These are phyloP conservation scores for Nothophaeocryptopus gaeumannii DNA, from an alignment of 2,329 filamentous ascomycete species.

Conservation along the genomic window DNA sequence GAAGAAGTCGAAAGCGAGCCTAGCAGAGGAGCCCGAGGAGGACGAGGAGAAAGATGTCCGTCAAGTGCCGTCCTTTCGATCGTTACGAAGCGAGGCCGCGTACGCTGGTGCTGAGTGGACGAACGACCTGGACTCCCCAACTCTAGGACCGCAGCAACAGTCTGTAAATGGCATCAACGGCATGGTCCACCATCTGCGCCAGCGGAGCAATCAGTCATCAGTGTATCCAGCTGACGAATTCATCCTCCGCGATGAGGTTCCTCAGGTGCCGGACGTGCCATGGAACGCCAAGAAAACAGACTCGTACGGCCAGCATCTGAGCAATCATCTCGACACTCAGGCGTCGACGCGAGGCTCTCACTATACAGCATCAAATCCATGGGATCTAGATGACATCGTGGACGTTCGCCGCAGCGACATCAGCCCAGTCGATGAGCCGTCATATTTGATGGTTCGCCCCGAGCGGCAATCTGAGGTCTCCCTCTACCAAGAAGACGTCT, in stretches of 20 bases:
- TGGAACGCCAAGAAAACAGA: constrained; percentile 23
- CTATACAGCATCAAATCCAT: constrained; percentile 54
- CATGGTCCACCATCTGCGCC: constrained; percentile 67
- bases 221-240: constrained; percentile 56
- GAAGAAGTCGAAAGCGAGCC: constrained; percentile 24
- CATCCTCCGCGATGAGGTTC: constrained; percentile 34
- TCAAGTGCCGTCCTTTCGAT: constrained; percentile 17
- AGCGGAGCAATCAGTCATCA: constrained; percentile 77
- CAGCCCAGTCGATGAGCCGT: constrained; percentile 20
- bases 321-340: constrained; percentile 6
- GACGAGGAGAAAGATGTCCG: constrained; percentile 20
- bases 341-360: constrained; percentile 41
- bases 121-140: constrained; percentile 66
- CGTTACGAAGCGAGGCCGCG: constrained; percentile 19
- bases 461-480: constrained; percentile 23
- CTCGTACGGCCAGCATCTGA: constrained; percentile 10
- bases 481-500: constrained; percentile 8
- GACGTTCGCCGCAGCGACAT: constrained; percentile 22
- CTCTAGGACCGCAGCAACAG: constrained; percentile 61
- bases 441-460: background rate
- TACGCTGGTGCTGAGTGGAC: constrained; percentile 17
- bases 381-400: constrained; percentile 47
- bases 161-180: constrained; percentile 59
- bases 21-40: constrained; percentile 32
- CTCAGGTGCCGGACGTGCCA: constrained; percentile 25